Base-by-base conservation (phyloP, 371 early-diverging fungal genomes). In the Dichotomocladium elegans region DNA sequence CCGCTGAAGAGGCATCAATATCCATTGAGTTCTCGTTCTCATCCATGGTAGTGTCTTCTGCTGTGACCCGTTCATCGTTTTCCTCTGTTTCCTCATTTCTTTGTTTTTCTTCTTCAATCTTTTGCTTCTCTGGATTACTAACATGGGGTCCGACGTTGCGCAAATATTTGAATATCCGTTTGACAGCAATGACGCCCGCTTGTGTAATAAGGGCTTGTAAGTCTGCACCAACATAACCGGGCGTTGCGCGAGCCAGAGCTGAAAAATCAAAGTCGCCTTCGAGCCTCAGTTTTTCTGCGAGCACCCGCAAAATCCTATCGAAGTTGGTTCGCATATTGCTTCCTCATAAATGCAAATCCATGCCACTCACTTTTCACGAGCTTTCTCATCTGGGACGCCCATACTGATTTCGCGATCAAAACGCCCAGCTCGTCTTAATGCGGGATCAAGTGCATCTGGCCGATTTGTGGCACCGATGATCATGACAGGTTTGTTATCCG, bases 151-250 rank as follows among this genome's bases (percentile, higher is more conserved):
- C 42, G 9, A 37, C 34, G 12, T 25, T 21, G 34, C 73, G 74
- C 35, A 96, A 70, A 31, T 82, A 64, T 64, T 92, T 78, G 72
- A 94, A 92, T 51, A 99, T 93, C 53, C 99, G 86, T 66, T 91
- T 83, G 42, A 98, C 87, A 25, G 99, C 95, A 65, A 94, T 81
- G 55, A 96, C 83, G 42, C 99, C 99, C 1, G 99, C 99, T n/a
- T 98, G 95, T 0, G 94, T 83, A 3, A 94, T 93, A 42, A 99
- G 75, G 1, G 98, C 96, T 31, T 92, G 93, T 45, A 99, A 77
- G 80, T 99, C 99, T 5, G 98, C 98, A 34, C 99, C 99, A 3
- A 99, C 99, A 74, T 95, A 99, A 8, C 99, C 99, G 17, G 99
- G 99, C 0, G 98, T 96, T 57, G 91, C 79, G 56, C 91, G 91